Evolutionary conservation across 1,139 yeast genomes (phyloP).

Genomic region (Lodderomyces jiufengensis): DNA sequence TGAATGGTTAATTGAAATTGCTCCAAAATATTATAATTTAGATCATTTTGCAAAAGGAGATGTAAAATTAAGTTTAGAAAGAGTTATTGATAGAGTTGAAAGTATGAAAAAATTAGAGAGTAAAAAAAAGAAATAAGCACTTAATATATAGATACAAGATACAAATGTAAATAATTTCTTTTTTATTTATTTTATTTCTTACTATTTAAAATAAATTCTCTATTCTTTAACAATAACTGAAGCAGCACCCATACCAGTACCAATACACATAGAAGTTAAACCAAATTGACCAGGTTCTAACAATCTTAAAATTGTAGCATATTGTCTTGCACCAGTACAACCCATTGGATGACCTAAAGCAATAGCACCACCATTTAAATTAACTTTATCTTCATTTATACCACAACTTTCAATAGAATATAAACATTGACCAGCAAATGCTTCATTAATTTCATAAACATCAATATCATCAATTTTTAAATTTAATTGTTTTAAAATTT

Average conservation of each 20-base stretch:
- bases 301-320: conserved; percentile 15
- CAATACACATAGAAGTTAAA: conserved; percentile 16
- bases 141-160: too few species aligned
- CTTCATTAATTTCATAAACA: conserved; percentile 15
- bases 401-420: conserved; percentile 12
- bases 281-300: conserved; percentile 16
- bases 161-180: too few species aligned
- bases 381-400: conserved; percentile 13
- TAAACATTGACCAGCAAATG: conserved; percentile 17
- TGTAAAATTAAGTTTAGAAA: conserved; percentile 73
- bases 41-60: conserved; percentile 79
- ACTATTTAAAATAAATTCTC: not conserved
- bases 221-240: conserved; percentile 14
- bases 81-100: conserved; percentile 53
- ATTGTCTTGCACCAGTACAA: conserved; percentile 16
- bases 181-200: too few species aligned
- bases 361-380: conserved; percentile 16
- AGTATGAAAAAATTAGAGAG: conserved; percentile 36
- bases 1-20: conserved; percentile 84
- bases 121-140: conserved; percentile 13
- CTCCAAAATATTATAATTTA: conserved; percentile 80
- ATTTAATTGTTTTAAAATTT: conserved; percentile 19
- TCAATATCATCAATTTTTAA: conserved; percentile 13
- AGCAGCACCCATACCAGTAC: conserved; percentile 17
- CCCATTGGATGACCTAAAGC: conserved; percentile 16